phyloP scores from a whole-genome alignment of 75 land plant genomes.

The Sequoiadendron giganteum region DNA sequence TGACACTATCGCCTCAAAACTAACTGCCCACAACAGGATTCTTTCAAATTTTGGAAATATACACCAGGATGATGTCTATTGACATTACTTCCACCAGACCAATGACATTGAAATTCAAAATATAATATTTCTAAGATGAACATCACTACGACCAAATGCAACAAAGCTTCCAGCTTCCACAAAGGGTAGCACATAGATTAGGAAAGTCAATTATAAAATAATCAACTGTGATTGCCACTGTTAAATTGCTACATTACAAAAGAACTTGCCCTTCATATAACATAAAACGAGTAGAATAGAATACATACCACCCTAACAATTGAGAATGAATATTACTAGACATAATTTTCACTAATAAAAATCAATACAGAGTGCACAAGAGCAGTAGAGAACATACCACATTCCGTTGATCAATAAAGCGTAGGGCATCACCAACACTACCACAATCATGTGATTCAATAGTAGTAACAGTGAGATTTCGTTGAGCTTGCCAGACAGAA shows the following conservation, averaged over 20 bases:
- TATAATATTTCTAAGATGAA: neutral
- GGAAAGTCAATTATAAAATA: neutral
- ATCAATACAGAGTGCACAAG: neutral
- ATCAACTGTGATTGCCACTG: neutral
- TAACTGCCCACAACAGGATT: neutral
- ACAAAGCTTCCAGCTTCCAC: neutral
- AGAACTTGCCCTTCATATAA: neutral
- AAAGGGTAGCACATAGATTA: neutral
- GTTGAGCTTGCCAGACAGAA: constrained; percentile 75
- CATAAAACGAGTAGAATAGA: neutral
- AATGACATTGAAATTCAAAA: neutral
- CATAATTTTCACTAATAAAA: neutral
- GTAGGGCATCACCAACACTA: constrained; percentile 94
- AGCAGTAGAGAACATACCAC: constrained; percentile 66
- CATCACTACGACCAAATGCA: neutral
- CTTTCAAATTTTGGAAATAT: neutral
- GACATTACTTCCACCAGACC: neutral
- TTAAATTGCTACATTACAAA: neutral
- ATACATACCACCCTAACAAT: neutral
- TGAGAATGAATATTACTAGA: neutral
- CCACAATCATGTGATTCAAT: constrained; percentile 83
- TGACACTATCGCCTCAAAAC: neutral
- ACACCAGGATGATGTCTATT: neutral
- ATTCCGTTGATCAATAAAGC: constrained; percentile 70
- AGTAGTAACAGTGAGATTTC: constrained; percentile 58